These are phyloP conservation scores for Leucosporidium yakuticum DNA, from an alignment of 768 basidiomycete genomes.

Conservation along the genomic window DNA sequence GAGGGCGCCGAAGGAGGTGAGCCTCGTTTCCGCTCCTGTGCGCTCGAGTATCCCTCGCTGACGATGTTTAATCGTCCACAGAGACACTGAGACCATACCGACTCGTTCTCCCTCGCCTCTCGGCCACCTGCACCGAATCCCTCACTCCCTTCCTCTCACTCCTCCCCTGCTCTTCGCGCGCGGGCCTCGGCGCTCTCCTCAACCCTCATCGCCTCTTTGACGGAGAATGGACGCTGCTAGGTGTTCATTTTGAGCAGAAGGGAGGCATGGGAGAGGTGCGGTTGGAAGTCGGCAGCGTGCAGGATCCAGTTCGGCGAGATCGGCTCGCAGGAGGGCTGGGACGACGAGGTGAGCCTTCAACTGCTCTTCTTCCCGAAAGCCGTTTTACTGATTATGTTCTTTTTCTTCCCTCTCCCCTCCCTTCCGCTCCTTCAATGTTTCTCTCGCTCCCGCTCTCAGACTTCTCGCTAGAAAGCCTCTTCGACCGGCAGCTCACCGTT, in stretches of 20 bases:
- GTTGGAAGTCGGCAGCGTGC: conserved; percentile 67
- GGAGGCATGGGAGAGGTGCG: conserved; percentile 54
- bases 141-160: conserved; percentile 92
- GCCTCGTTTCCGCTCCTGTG: conserved; percentile 4
- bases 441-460: conserved; percentile 23
- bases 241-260: conserved; percentile 51
- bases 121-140: conserved; percentile 89
- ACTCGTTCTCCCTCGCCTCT: conserved; percentile 59
- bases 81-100: conserved; percentile 51
- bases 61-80: neutral
- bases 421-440: too few species aligned
- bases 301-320: conserved; percentile 57
- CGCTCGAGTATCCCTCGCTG: neutral
- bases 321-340: conserved; percentile 30
- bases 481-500: conserved; percentile 59
- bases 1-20: conserved; percentile 24
- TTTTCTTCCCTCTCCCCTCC: too few species aligned
- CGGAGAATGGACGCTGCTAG: conserved; percentile 85
- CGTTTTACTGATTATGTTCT: too few species aligned
- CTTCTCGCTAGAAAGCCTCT: conserved; percentile 52
- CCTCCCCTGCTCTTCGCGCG: conserved; percentile 81
- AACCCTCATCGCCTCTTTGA: conserved; percentile 82
- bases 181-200: conserved; percentile 74
- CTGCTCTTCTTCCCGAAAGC: too few species aligned
- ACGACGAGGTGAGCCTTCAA: conserved; percentile 22